Percentiles rank a stretch among this genome's conserved stretches.
phyloP scores from a whole-genome alignment of 164 flowering plant genomes.

The Chimonanthus salicifolius region DNA sequence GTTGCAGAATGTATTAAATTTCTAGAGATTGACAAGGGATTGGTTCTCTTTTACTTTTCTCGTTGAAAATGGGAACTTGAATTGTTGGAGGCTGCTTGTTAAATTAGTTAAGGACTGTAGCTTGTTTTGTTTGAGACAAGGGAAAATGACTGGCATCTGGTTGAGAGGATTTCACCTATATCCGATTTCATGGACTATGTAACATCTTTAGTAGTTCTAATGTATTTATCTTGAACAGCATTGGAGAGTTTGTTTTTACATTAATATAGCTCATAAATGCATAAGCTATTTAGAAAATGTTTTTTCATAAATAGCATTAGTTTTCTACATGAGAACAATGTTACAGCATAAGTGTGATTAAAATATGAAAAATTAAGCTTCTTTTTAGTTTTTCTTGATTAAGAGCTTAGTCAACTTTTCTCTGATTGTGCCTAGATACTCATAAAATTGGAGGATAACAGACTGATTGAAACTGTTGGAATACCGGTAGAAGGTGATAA shows the following conservation, averaged over 20 bases:
- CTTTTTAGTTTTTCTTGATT: not conserved
- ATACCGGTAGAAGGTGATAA: slow-evolving; percentile 86
- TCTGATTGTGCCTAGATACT: slow-evolving; percentile 39
- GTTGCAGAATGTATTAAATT: not conserved
- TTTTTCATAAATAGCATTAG: no score
- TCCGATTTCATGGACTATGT: not conserved
- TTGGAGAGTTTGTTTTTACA: not conserved
- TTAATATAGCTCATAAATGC: not conserved
- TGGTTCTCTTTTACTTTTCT: not conserved
- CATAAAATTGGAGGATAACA: slow-evolving; percentile 73
- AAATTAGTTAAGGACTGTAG: not conserved
- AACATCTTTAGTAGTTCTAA: not conserved
- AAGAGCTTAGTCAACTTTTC: not conserved
- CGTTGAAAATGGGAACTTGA: not conserved
- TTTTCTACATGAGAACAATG: no score
- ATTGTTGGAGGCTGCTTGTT: not conserved
- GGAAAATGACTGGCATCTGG: not conserved
- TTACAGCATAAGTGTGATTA: no score
- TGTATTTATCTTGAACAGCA: not conserved
- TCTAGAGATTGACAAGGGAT: not conserved
- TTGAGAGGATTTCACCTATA: no score
- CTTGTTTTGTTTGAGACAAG: not conserved
- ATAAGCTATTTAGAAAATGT: not conserved
- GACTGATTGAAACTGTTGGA: slow-evolving; percentile 95
- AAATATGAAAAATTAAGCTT: not conserved